Evolutionary conservation across 1,284 basidiomycete genomes (phyloP).

Genomic region (Naganishia albida): DNA sequence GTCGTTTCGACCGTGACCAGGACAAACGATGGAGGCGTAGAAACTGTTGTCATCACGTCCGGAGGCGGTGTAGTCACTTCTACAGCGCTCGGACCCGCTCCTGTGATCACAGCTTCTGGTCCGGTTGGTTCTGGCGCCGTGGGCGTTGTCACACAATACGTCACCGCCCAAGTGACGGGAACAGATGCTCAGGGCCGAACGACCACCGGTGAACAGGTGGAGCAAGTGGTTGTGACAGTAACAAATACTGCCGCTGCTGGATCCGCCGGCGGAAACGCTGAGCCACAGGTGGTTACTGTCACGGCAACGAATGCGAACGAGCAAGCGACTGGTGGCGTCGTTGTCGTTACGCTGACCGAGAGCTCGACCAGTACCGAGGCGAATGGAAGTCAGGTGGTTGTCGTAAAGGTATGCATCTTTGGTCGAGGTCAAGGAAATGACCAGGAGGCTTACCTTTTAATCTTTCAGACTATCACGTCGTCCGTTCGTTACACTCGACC

Average conservation of each 20-base stretch:
- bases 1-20: constrained; percentile 3
- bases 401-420: constrained; percentile 24
- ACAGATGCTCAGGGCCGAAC: constrained; percentile 24
- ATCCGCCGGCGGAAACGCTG: constrained; percentile 1
- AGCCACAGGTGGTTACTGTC: constrained; percentile 17
- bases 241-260: constrained; percentile 2
- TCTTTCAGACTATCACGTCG: constrained; percentile 30
- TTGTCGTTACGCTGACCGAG: constrained; percentile 30
- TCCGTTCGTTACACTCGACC: constrained; percentile 28
- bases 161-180: constrained; percentile 22
- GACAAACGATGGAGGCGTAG: not conserved
- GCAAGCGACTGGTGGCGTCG: constrained; percentile 20
- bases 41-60: constrained; percentile 11
- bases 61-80: constrained; percentile 23
- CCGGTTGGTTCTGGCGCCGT: not conserved
- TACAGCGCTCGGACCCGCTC: not conserved
- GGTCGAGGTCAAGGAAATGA: not conserved
- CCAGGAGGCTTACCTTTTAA: not conserved
- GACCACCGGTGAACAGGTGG: constrained; percentile 1
- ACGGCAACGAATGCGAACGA: constrained; percentile 28
- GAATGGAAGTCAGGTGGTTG: constrained; percentile 27
- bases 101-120: not conserved
- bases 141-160: constrained; percentile 28
- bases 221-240: constrained; percentile 19
- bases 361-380: constrained; percentile 25